Evolutionary conservation across 179 eudicot genomes (phyloP).

Genomic region (Drosera spatulata): DNA sequence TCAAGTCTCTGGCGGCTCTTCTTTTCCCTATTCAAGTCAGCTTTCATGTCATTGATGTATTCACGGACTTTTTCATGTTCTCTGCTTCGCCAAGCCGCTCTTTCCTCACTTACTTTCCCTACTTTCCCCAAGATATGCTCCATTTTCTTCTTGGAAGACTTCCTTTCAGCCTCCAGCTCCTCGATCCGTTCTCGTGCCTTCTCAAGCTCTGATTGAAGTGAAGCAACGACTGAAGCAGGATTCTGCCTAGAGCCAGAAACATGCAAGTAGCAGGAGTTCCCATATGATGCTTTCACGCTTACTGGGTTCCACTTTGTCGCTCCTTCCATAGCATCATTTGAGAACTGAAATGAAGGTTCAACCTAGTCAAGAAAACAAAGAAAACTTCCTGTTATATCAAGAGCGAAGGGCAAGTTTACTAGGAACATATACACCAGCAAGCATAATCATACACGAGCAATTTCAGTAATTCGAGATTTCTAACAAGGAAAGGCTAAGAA

Average conservation of each 20-base stretch:
- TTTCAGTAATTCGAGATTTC: no score
- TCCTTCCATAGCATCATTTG: slow-evolving; percentile 12
- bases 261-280: not conserved
- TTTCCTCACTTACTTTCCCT: slow-evolving; percentile 8
- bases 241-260: slow-evolving; percentile 1
- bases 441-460: no score
- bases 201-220: slow-evolving; percentile 9
- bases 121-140: slow-evolving; percentile 6
- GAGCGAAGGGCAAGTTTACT: no score
- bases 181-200: slow-evolving; percentile 7
- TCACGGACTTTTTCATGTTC: slow-evolving; percentile 17
- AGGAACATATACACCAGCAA: no score
- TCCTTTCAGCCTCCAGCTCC: slow-evolving; percentile 9
- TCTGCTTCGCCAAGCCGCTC: slow-evolving; percentile 12
- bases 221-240: not conserved
- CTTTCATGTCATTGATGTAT: slow-evolving; percentile 7
- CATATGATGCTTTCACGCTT: slow-evolving; percentile 2
- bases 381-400: no score
- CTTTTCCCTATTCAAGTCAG: slow-evolving; percentile 6
- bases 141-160: slow-evolving; percentile 9
- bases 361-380: not conserved
- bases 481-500: no score
- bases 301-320: slow-evolving; percentile 14
- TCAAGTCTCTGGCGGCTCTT: not conserved
- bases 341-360: slow-evolving; percentile 5